Evolutionary conservation across 768 basidiomycete genomes (phyloP), one percentile per base, ranked within the genome.

Genomic region (Suillus occidentalis): DNA sequence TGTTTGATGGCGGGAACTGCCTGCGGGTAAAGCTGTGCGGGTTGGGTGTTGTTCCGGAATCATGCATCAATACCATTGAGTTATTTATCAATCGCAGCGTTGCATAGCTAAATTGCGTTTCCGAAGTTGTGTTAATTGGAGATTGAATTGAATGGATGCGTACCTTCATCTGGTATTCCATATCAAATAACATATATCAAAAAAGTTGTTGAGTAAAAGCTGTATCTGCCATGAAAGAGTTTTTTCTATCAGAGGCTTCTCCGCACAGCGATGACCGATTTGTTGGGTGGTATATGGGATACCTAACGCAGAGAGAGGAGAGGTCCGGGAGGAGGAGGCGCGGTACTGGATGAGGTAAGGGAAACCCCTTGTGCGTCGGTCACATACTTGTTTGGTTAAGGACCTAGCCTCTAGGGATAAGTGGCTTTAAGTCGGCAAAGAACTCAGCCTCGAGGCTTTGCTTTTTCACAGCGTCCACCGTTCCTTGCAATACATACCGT

Each of bases 401-500:
- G 25, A 16, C 49, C 25, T 50, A 10, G 16, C n/a, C n/a, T 43
- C 16, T n/a, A 3, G 3, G 47, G n/a, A 4, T 16, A 9, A 53
- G 52, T 53, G 52, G 52, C 2, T 10, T 20, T 53, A 53, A 53
- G 9, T 18, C 28, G 52, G 52, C 31, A 18, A 16, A 53, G 16
- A 34, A 18, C 10, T 9, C 28, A 6, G 28, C 52, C 52, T 53
- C 18, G 28, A 53, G 52, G 52, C 28, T 4, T 18, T 0, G 16
- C 4, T 31, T 53, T 31, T 50, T 50, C 50, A 28, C 49, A 50
- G 49, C 49, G 22, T 16, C 25, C 1, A 28, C 8, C 25, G 28
- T 53, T 31, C 52, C 52, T 50, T 25, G 25, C 89, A 72, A 98
- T 99, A 94, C 95, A 22, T 90, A 89, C 47, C 94, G 87, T 18